These are phyloP conservation scores for Tulasnella sp. DNA, from an alignment of 768 basidiomycete species.

Conservation along the genomic window DNA sequence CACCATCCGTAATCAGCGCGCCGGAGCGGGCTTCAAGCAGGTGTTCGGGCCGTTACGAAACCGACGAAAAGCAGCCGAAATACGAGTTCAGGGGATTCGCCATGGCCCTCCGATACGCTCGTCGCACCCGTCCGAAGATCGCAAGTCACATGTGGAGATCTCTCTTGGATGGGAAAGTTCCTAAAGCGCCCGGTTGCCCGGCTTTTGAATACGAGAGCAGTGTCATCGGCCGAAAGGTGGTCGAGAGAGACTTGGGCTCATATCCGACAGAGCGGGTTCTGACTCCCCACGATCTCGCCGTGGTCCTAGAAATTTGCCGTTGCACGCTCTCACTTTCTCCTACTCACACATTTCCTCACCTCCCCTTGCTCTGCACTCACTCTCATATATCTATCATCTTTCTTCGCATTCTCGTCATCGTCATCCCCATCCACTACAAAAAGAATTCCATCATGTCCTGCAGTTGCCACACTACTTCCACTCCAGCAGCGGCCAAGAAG, in stretches of 20 bases:
- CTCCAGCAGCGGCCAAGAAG: constrained; percentile 19
- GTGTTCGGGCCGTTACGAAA: background rate
- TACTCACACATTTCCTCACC: background rate
- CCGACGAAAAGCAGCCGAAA: constrained; percentile 13
- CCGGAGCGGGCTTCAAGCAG: background rate
- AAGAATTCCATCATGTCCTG: constrained; percentile 14
- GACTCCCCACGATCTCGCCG: background rate
- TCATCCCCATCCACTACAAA: background rate
- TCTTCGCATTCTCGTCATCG: background rate
- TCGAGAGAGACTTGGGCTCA: background rate
- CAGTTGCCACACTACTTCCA: background rate
- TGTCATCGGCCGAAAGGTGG: constrained; percentile 11
- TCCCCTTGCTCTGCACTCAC: background rate
- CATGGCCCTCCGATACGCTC: background rate
- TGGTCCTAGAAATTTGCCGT: constrained; percentile 20
- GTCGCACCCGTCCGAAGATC: background rate
- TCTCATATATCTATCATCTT: constrained; percentile 6
- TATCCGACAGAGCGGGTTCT: background rate
- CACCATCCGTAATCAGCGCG: background rate
- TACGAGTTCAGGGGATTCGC: background rate
- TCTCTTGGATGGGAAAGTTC: constrained; percentile 5
- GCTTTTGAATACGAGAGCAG: background rate
- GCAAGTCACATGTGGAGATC: constrained; percentile 12
- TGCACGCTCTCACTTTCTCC: background rate
- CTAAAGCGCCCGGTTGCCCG: background rate